These are phyloP conservation scores for Zygnema circumcarinatum DNA, from an alignment of 139 green algal genomes.

Conservation along the genomic window DNA sequence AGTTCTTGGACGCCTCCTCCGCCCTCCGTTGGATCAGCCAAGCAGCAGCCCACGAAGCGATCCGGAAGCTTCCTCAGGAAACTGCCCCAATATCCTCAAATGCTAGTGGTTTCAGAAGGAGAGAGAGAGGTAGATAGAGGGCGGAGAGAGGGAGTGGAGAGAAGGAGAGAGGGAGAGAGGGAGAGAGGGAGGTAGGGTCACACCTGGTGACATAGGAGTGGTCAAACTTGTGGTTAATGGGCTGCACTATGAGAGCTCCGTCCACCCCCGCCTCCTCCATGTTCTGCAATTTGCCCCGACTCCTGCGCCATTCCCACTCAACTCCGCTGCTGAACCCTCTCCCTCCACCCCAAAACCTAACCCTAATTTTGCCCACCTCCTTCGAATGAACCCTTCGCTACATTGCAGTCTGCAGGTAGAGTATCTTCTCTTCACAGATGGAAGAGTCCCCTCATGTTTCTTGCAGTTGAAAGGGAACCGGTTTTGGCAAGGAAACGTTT, in stretches of 20 bases:
- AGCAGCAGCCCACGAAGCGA: constrained; percentile 69
- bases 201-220: constrained; percentile 70
- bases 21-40: constrained; percentile 69
- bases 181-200: not conserved
- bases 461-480: too few relatives aligned
- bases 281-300: not conserved
- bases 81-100: not conserved
- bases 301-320: not conserved
- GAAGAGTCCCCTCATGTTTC: too few relatives aligned
- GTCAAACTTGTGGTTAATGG: constrained; percentile 74
- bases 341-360: not conserved
- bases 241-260: constrained; percentile 72
- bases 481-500: too few relatives aligned
- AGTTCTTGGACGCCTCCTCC: constrained; percentile 48
- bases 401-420: not conserved
- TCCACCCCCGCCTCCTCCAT: constrained; percentile 64
- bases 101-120: not conserved
- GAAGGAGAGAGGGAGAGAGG: not conserved
- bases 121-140: not conserved
- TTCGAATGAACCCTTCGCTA: not conserved
- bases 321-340: constrained; percentile 7
- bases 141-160: not conserved
- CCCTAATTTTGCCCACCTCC: not conserved
- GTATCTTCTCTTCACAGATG: not conserved
- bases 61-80: constrained; percentile 52